Conservation (phyloP, 306 rosid genomes). For the Begonia loranthoides region DNA sequence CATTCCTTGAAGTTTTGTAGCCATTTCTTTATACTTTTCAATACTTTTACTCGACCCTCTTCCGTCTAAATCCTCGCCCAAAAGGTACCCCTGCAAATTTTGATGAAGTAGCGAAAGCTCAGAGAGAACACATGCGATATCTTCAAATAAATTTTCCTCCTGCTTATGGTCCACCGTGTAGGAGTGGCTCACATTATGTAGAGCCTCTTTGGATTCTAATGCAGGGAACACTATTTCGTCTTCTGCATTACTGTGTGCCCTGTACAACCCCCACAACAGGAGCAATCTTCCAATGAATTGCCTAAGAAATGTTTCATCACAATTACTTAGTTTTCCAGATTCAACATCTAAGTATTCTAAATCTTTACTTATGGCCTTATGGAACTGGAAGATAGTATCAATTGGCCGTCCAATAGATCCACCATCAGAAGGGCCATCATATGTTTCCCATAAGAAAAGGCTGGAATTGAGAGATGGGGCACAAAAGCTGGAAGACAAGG, state of each 20-base stretch:
- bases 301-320: conserved; percentile 59
- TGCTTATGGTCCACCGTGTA: conserved; percentile 91
- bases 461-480: conserved; percentile 94
- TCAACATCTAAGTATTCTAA: conserved; percentile 92
- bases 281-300: conserved; percentile 91
- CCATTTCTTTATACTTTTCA: conserved; percentile 70
- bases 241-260: conserved; percentile 99
- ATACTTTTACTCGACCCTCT: conserved; percentile 6
- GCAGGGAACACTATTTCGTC: conserved; percentile 98
- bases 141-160: conserved; percentile 87
- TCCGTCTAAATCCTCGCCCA: conserved; percentile 30
- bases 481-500: conserved; percentile 62
- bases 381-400: conserved; percentile 95
- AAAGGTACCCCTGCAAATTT: conserved; percentile 14
- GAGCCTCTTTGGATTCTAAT: conserved; percentile 89
- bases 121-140: conserved; percentile 62
- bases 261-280: conserved; percentile 91
- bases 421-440: conserved; percentile 41
- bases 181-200: conserved; percentile 96
- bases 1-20: conserved; percentile 99
- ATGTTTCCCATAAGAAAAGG: conserved; percentile 91
- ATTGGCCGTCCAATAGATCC: conserved; percentile 80
- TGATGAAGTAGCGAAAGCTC: conserved; percentile 83
- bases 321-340: conserved; percentile 87
- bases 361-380: conserved; percentile 94